phyloP scores from a whole-genome alignment of 495 filamentous ascomycete genomes.

The Xanthoparmelia taractica region DNA sequence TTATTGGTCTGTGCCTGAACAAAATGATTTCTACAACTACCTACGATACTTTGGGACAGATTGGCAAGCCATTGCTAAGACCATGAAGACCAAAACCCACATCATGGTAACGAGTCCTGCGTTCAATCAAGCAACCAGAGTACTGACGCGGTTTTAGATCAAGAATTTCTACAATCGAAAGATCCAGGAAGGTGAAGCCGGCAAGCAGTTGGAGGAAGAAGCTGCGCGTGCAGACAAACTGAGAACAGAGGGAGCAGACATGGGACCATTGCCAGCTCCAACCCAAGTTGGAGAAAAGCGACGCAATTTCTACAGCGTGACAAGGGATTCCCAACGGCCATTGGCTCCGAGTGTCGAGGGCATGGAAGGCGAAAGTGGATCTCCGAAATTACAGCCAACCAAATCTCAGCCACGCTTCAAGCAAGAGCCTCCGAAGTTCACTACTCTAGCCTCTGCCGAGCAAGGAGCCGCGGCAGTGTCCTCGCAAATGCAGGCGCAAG shows the following conservation, averaged over 20 bases:
- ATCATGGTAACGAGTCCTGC: too few relatives aligned
- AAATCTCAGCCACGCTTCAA: conserved; percentile 34
- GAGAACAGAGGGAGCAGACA: conserved; percentile 59
- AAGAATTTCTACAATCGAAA: conserved; percentile 85
- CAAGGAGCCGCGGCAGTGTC: conserved; percentile 30
- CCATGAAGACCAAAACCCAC: too few relatives aligned
- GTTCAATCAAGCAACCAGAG: background rate
- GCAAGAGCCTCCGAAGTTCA: conserved; percentile 29
- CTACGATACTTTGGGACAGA: conserved; percentile 36
- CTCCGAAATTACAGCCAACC: conserved; percentile 30
- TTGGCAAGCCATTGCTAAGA: too few relatives aligned
- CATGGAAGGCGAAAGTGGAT: conserved; percentile 47
- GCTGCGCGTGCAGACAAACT: conserved; percentile 64
- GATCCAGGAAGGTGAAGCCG: conserved; percentile 56
- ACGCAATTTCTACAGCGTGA: conserved; percentile 48
- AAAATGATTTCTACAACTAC: conserved; percentile 69
- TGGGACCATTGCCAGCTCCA: conserved; percentile 56
- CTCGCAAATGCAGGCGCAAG: conserved; percentile 15
- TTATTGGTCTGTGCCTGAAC: conserved; percentile 95
- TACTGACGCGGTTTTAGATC: conserved; percentile 48
- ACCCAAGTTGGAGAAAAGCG: conserved; percentile 50
- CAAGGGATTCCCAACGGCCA: conserved; percentile 49
- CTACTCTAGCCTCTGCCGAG: conserved; percentile 31
- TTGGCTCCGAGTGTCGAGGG: conserved; percentile 53
- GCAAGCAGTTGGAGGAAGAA: conserved; percentile 57